Evolutionary conservation across 1,284 basidiomycete species (phyloP), one percentile per base, ranked within the genome.

Genomic region (Trichosporon inkin): DNA sequence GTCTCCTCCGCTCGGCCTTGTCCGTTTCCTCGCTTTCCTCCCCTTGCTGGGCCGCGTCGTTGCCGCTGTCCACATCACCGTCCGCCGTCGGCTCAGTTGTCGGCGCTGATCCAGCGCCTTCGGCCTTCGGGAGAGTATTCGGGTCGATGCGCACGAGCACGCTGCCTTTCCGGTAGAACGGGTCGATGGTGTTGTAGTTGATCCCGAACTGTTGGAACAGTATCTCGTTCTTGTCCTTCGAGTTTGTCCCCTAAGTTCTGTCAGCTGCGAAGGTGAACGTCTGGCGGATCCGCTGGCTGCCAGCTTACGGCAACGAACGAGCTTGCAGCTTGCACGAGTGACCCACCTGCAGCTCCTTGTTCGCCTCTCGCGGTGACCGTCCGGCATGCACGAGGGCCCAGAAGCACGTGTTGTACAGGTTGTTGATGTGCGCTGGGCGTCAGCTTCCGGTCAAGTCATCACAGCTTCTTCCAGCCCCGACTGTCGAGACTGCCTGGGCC

Each of bases 401-500:
- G 75, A 98, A 99, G 0, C 82, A 82, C 0, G 96, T 98, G 71
- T 99, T 99, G 81, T 99, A 95, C 20, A 99, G 81, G 73, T 98
- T 99, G 77, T 99, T 99, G 76, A 99, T 90, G 75, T 99, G 96
- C 0, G 96, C 93, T 96, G 70, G 6, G 14, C 2, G 32, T 62
- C 16, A 58, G 57, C 39, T 36, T 4, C 13, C 44, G 20, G 22
- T 14, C 38, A 40, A 40, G 10, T 16, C 14, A 13, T 8, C 28
- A 32, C 8, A 32, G 28, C 28, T 32, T 32, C 28, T 32, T 32
- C 28, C 28, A 5, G 5, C 8, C 28, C 28, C 8, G 28, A 8
- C 16, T n/a, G 14, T 16, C 38, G 2, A n/a, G n/a, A n/a, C n/a
- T n/a, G n/a, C n/a, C n/a, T n/a, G n/a, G n/a, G n/a, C n/a, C n/a